Evolutionary conservation across 768 basidiomycete genomes (phyloP).

Genomic region (Dentipellis sp.): DNA sequence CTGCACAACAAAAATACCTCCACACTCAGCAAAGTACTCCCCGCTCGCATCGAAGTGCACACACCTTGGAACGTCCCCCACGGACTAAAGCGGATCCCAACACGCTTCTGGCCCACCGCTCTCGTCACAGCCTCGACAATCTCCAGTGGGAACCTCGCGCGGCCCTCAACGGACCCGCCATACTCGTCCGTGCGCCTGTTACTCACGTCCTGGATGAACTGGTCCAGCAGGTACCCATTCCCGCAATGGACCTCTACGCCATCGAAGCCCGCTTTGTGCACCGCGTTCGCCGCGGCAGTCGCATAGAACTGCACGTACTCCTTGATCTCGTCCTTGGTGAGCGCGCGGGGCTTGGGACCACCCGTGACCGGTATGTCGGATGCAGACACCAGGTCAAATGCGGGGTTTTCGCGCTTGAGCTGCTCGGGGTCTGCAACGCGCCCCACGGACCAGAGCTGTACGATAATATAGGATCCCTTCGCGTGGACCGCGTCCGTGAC

Average conservation of each 20-base stretch:
- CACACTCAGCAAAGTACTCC: not conserved
- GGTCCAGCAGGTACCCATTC: not conserved
- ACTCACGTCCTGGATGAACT: not conserved
- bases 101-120: not conserved
- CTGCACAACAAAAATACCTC: not conserved
- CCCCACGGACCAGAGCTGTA: conserved; percentile 51
- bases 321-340: not conserved
- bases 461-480: conserved; percentile 38
- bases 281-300: not conserved
- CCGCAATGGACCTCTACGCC: not conserved
- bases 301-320: not conserved
- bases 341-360: not conserved
- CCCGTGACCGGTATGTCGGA: not conserved
- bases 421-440: conserved; percentile 16
- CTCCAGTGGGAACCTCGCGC: not conserved
- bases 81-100: not conserved
- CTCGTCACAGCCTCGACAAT: not conserved
- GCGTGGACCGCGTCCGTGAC: conserved; percentile 49
- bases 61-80: not conserved
- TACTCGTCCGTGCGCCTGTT: not conserved
- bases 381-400: not conserved
- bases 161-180: not conserved
- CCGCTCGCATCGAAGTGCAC: not conserved
- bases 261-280: not conserved
- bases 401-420: not conserved